Conservation (phyloP, 1,139 yeast species). For the Saccharomyces hybrid region DNA sequence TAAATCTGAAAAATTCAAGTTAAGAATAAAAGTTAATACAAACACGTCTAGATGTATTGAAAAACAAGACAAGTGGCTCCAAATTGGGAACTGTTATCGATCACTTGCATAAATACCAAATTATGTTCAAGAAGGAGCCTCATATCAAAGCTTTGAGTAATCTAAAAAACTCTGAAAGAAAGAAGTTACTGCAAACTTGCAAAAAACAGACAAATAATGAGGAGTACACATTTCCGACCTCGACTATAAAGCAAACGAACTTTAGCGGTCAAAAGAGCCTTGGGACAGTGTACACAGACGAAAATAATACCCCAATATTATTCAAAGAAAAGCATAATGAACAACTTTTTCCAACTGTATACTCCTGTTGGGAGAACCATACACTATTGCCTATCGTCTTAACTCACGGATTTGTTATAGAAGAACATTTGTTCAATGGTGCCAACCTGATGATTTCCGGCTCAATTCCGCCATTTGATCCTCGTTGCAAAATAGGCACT, state of each 20-base stretch:
- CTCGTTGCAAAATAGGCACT: constrained; percentile 37
- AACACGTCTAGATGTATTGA: background rate
- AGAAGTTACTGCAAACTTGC: constrained; percentile 46
- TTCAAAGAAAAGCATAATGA: constrained; percentile 50
- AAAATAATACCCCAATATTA: constrained; percentile 63
- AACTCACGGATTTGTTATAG: constrained; percentile 70
- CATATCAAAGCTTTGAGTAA: constrained; percentile 68
- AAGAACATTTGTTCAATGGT: constrained; percentile 49
- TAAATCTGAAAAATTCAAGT: background rate
- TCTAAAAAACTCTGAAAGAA: constrained; percentile 73
- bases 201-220: constrained; percentile 42
- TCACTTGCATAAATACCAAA: constrained; percentile 1
- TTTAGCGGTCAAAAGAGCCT: constrained; percentile 46
- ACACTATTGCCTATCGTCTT: constrained; percentile 54
- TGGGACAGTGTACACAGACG: constrained; percentile 62
- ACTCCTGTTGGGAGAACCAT: constrained; percentile 65
- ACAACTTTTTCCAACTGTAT: constrained; percentile 59
- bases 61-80: background rate
- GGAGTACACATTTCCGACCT: constrained; percentile 49
- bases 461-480: constrained; percentile 68
- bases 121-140: constrained; percentile 60
- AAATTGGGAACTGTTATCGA: too few relatives aligned
- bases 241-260: constrained; percentile 55
- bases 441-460: constrained; percentile 94
- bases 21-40: background rate